A percentile compares a stretch with the other conserved stretches of the same genome.
phyloP scores from a whole-genome alignment of 2,329 filamentous ascomycete genomes.

The Cercospora beticola region DNA sequence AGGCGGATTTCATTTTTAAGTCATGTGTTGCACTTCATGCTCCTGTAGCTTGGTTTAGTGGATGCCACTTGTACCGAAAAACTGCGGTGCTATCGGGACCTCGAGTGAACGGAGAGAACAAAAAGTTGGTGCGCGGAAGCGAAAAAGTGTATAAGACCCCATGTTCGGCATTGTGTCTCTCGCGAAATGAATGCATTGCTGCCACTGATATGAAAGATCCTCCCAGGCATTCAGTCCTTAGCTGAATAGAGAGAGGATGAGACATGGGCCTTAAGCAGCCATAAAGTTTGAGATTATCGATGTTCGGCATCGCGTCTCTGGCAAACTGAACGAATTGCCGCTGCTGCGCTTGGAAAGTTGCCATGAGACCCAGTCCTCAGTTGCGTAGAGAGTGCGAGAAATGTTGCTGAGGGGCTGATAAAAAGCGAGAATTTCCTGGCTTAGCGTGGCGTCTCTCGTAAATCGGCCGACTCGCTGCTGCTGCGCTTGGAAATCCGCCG shows the following conservation, averaged over 20 bases:
- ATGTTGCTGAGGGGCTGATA: neutral
- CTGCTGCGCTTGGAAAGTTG: neutral
- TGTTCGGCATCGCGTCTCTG: neutral
- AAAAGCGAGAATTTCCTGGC: too few species aligned
- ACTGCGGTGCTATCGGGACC: neutral
- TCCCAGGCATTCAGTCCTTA: neutral
- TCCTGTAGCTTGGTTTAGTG: neutral
- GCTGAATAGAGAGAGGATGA: neutral
- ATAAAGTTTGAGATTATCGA: neutral
- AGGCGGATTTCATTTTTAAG: neutral
- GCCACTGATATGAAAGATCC: neutral
- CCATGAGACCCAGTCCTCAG: neutral
- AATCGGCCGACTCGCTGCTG: too few species aligned
- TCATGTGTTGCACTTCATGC: neutral
- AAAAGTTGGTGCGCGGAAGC: neutral
- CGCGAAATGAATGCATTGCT: neutral
- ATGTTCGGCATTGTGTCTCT: neutral
- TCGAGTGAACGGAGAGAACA: neutral
- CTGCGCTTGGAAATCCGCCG: too few species aligned
- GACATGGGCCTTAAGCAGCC: neutral
- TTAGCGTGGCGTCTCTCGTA: too few species aligned
- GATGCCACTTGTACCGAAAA: neutral
- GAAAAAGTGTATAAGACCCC: neutral
- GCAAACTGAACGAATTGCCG: neutral
- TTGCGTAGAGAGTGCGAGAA: neutral